phyloP scores from a whole-genome alignment of 192 early-diverging fungal species.

The Podila epigama region DNA sequence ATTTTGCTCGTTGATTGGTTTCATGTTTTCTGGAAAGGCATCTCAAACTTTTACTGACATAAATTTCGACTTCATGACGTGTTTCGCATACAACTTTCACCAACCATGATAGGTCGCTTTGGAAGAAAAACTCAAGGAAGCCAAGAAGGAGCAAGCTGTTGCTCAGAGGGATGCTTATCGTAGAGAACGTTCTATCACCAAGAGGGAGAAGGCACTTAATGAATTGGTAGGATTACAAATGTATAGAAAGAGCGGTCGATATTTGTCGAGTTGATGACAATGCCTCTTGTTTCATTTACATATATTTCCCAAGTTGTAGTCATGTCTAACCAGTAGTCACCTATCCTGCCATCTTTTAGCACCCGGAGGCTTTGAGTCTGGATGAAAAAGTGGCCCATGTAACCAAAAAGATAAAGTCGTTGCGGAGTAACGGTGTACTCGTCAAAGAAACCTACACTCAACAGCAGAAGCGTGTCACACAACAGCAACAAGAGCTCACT shows the following conservation, averaged over 20 bases:
- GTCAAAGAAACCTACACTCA: constrained; percentile 32
- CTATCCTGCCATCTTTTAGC: constrained; percentile 38
- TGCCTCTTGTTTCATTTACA: no score
- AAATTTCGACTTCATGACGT: no score
- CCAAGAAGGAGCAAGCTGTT: constrained; percentile 77
- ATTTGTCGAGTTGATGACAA: no score
- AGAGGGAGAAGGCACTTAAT: constrained; percentile 76
- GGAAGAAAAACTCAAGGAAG: constrained; percentile 66
- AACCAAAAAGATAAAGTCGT: constrained; percentile 72
- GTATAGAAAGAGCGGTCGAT: no score
- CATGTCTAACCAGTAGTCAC: constrained; percentile 9
- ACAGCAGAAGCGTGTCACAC: constrained; percentile 25
- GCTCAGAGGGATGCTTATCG: constrained; percentile 75
- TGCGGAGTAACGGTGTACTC: constrained; percentile 10
- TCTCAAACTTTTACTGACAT: no score
- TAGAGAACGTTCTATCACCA: constrained; percentile 77
- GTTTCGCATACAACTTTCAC: no score
- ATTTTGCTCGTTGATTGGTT: neutral
- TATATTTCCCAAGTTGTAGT: neutral
- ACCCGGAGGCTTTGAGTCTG: constrained; percentile 66
- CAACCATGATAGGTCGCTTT: constrained; percentile 50
- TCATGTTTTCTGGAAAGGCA: no score
- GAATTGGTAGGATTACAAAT: constrained; percentile 67
- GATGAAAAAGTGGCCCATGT: constrained; percentile 81
- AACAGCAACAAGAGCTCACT: constrained; percentile 61